Evolutionary conservation across 192 early-diverging fungal species (phyloP).

Genomic region (Chytriomyces sp.): DNA sequence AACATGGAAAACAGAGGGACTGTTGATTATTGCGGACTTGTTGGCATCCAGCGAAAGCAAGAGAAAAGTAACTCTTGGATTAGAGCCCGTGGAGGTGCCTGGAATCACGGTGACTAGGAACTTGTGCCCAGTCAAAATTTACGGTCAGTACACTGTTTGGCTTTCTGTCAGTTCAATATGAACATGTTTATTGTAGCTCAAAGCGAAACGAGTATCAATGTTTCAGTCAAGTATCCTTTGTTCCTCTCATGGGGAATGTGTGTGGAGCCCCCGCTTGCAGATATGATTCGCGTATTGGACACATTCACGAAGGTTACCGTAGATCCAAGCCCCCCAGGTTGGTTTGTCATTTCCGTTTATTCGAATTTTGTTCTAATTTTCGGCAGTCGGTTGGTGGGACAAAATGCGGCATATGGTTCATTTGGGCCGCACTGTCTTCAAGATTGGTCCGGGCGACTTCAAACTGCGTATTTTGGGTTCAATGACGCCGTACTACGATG

Average conservation of each 20-base stretch:
- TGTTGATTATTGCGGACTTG: constrained; percentile 55
- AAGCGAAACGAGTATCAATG: constrained; percentile 14
- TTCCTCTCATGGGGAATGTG: constrained; percentile 29
- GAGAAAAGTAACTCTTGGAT: constrained; percentile 35
- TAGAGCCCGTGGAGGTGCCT: constrained; percentile 23
- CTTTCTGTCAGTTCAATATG: background rate
- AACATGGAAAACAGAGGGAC: constrained; percentile 48
- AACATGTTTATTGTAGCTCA: background rate
- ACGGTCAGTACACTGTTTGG: constrained; percentile 13
- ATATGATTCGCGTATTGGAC: constrained; percentile 53
- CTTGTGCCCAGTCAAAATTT: constrained; percentile 55
- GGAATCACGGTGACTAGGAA: constrained; percentile 40
- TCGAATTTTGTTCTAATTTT: background rate
- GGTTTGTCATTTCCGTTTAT: background rate
- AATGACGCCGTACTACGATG: constrained; percentile 48
- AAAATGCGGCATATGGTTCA: constrained; percentile 57
- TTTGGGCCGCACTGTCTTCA: constrained; percentile 39
- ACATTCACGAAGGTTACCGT: constrained; percentile 51
- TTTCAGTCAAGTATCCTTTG: constrained; percentile 4
- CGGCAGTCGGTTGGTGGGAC: constrained; percentile 59
- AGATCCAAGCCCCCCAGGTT: constrained; percentile 51
- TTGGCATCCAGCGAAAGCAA: constrained; percentile 32
- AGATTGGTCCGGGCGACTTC: constrained; percentile 48
- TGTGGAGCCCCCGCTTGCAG: constrained; percentile 46
- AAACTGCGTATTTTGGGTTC: constrained; percentile 48